Percentiles rank a stretch among this genome's conserved stretches.
Evolutionary conservation across 1,284 basidiomycete genomes (phyloP).

Genomic region (Tilletia walkeri): DNA sequence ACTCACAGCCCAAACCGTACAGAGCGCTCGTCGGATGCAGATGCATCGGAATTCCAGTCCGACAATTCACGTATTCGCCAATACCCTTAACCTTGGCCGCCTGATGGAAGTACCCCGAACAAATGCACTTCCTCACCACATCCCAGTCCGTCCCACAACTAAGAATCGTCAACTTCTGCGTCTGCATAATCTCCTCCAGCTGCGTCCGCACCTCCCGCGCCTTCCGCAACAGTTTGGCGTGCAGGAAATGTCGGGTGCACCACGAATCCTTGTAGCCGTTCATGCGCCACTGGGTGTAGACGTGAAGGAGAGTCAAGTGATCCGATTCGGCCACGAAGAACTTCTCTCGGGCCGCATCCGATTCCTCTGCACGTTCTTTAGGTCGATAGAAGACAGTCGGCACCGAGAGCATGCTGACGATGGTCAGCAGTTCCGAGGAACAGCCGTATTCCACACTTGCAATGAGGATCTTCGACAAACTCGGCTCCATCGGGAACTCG

Average conservation of each 20-base stretch:
- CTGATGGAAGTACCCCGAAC: constrained; percentile 98
- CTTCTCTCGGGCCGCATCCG: constrained; percentile 93
- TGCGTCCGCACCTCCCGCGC: constrained; percentile 93
- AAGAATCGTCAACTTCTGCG: constrained; percentile 87
- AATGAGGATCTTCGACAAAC: constrained; percentile 97
- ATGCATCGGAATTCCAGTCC: constrained; percentile 80
- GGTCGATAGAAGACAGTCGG: constrained; percentile 90
- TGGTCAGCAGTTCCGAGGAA: constrained; percentile 92
- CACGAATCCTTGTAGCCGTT: constrained; percentile 88
- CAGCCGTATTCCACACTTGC: constrained; percentile 89
- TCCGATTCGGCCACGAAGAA: constrained; percentile 98
- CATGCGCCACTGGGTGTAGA: constrained; percentile 96
- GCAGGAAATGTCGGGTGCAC: constrained; percentile 90
- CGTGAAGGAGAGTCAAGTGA: constrained; percentile 90
- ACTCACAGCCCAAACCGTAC: constrained; percentile 81
- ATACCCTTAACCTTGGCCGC: constrained; percentile 97
- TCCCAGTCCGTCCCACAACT: constrained; percentile 95
- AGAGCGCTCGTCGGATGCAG: constrained; percentile 94
- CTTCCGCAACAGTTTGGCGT: constrained; percentile 91
- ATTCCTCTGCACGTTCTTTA: constrained; percentile 90
- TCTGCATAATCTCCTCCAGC: constrained; percentile 97
- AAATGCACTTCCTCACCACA: constrained; percentile 91
- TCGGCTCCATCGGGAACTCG: constrained; percentile 77
- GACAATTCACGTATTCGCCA: constrained; percentile 95
- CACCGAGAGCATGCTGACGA: constrained; percentile 97